A percentile compares a stretch with the other conserved stretches of the same genome.
phyloP scores from a whole-genome alignment of 805 yeast species.

The Maudiozyma pseudohumilis region DNA sequence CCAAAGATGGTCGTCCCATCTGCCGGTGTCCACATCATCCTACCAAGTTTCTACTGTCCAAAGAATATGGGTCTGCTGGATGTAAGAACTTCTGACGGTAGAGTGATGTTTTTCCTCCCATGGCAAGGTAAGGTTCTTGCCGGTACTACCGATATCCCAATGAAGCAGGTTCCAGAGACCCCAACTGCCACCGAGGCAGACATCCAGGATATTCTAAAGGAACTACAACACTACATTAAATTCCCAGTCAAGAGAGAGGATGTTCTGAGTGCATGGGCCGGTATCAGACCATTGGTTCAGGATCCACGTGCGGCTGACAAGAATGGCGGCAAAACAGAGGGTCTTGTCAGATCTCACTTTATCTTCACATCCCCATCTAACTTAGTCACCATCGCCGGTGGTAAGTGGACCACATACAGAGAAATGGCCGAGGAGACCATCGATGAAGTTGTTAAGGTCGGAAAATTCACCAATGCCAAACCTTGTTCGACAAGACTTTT shows the following conservation, averaged over 20 bases:
- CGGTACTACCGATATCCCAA: slow-evolving; percentile 91
- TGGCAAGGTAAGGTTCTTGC: slow-evolving; percentile 97
- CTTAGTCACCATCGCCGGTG: slow-evolving; percentile 84
- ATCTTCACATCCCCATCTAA: slow-evolving; percentile 64
- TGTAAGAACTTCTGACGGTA: slow-evolving; percentile 87
- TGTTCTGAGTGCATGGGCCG: slow-evolving; percentile 93
- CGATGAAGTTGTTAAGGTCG: slow-evolving; percentile 51
- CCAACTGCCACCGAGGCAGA: slow-evolving; percentile 86
- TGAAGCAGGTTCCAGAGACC: slow-evolving; percentile 54
- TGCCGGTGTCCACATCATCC: slow-evolving; percentile 84
- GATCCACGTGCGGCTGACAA: slow-evolving; percentile 52
- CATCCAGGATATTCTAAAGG: slow-evolving; percentile 76
- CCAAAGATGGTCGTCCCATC: slow-evolving; percentile 90
- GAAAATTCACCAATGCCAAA: slow-evolving; percentile 30
- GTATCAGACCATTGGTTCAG: slow-evolving; percentile 88
- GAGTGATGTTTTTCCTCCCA: slow-evolving; percentile 94
- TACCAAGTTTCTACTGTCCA: slow-evolving; percentile 90
- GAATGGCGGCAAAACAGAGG: slow-evolving; percentile 52
- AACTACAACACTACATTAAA: slow-evolving; percentile 80
- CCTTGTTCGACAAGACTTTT: slow-evolving; percentile 36
- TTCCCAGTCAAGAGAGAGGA: slow-evolving; percentile 85
- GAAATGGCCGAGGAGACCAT: slow-evolving; percentile 96
- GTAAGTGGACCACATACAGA: slow-evolving; percentile 97
- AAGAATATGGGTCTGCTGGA: slow-evolving; percentile 79
- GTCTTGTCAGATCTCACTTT: slow-evolving; percentile 83